Base-by-base conservation (phyloP, 225 moss, liverwort and hornwort genomes). In the Bryum argenteum region DNA sequence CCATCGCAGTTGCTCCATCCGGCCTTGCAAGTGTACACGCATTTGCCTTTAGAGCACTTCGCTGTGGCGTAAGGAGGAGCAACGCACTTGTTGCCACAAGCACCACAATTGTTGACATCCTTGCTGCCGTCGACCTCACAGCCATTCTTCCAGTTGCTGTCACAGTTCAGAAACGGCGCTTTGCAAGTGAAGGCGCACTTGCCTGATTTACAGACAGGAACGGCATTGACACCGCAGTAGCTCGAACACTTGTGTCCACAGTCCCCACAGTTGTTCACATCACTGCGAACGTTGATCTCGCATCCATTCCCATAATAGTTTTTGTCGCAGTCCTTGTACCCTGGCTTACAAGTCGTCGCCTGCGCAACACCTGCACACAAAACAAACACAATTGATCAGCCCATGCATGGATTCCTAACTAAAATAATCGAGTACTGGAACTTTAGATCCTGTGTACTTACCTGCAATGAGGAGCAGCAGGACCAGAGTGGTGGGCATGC, bases 211-310 rank as follows among this genome's bases (percentile, higher is more conserved):
- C 77, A 81, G 0, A 4, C 6, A 0, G 77, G 58, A 0, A 61
- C 43, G 7, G 9, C 64, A 13, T 73, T 69, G 13, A 58, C 10
- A 11, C 73, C 73, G 1, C 65, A 65, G 1, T 1, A 45, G 1
- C 8, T 22, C 1, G 10, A 6, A 17, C 81, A 77, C 38, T 81
- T 77, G 8, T 17, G 2, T 0, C 77, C 73, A 23, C 74, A 81
- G 20, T 54, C 4, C 13, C 81, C 81, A 1, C 74, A 81, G n/a
- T 74, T 81, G 44, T 77, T 70, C 8, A 47, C 40, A 9, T 78
- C 74, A 1, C 17, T 82, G 43, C 47, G 18, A 3, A 61, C 16
- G 60, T 66, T 40, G 11, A 55, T 64, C 13, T 79, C 54, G 3
- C 66, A 82, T 5, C 14, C 70, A 20, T 78, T 71, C 0, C 23